Percentiles rank a stretch among this genome's conserved stretches.
phyloP scores from a whole-genome alignment of 768 basidiomycete species.

The Chalciporus piperatus region DNA sequence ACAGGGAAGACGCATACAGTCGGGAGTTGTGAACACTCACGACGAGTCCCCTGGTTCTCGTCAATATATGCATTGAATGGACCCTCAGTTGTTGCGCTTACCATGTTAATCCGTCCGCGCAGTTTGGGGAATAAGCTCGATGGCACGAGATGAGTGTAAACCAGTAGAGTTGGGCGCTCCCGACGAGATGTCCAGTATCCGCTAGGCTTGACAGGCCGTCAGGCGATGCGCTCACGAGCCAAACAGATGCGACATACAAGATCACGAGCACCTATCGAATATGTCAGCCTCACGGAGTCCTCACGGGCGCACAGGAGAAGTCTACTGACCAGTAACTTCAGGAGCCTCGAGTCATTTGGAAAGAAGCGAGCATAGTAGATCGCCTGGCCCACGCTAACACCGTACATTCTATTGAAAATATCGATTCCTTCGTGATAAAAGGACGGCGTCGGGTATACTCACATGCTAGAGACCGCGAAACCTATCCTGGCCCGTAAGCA shows the following conservation, averaged over 20 bases:
- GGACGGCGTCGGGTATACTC: neutral
- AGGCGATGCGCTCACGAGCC: neutral
- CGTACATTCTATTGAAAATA: constrained; percentile 9
- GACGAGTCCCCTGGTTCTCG: constrained; percentile 4
- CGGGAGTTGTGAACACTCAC: constrained; percentile 1
- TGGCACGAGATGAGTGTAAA: constrained; percentile 5
- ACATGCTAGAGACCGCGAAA: constrained; percentile 3
- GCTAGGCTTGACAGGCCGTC: constrained; percentile 2
- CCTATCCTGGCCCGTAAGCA: neutral
- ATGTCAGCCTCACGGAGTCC: neutral
- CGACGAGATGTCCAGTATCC: constrained; percentile 5
- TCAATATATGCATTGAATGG: neutral
- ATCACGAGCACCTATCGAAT: constrained; percentile 9
- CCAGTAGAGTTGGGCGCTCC: constrained; percentile 7
- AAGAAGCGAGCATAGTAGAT: constrained; percentile 8
- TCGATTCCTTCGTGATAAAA: neutral
- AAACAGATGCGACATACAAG: constrained; percentile 3
- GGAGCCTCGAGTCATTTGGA: neutral
- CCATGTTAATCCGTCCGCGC: constrained; percentile 4
- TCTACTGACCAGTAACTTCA: constrained; percentile 2
- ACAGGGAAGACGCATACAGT: neutral
- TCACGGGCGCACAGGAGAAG: neutral
- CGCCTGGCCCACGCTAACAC: constrained; percentile 6
- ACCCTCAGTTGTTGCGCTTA: neutral
- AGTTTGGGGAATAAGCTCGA: neutral